A percentile compares a stretch with the other conserved stretches of the same genome.
These are phyloP conservation scores for Annona squamosa DNA, from an alignment of 164 flowering plant genomes.

Conservation along the genomic window DNA sequence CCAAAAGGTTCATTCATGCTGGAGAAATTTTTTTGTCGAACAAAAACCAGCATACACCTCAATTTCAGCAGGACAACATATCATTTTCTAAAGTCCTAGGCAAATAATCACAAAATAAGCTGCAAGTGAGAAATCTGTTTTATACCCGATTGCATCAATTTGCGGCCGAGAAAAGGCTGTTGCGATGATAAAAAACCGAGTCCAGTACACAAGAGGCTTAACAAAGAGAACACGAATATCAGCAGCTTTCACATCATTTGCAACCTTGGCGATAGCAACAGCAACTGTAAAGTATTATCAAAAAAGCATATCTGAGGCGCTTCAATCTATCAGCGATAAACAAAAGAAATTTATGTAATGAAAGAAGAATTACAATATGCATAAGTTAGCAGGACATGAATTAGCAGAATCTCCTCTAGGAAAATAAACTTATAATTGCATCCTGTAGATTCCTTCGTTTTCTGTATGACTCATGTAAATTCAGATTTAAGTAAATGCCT, in stretches of 20 bases:
- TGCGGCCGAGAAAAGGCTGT: constrained; percentile 98
- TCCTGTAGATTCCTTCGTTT: too few species aligned
- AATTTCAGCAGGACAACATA: neutral
- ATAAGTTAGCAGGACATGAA: too few species aligned
- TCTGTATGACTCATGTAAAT: too few species aligned
- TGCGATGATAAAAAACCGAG: constrained; percentile 86
- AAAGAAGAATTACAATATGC: too few species aligned
- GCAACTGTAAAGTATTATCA: constrained; percentile 56
- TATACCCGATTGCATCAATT: constrained; percentile 85
- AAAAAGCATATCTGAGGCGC: constrained; percentile 5
- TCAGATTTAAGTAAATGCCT: too few species aligned
- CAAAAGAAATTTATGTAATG: neutral
- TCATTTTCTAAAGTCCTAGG: neutral
- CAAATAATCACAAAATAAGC: neutral
- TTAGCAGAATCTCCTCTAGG: too few species aligned
- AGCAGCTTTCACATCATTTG: constrained; percentile 87
- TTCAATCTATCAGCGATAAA: neutral
- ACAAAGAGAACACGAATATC: constrained; percentile 91
- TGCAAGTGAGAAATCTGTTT: neutral
- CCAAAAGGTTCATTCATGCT: neutral
- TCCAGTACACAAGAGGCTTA: constrained; percentile 97
- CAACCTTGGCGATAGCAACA: constrained; percentile 80
- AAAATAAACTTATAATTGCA: too few species aligned
- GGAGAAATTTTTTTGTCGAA: neutral
- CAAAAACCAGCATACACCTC: neutral